Evolutionary conservation across 2,329 filamentous ascomycete genomes (phyloP), one percentile per base, ranked within the genome.

Genomic region (Arthrobotrys sinensis): DNA sequence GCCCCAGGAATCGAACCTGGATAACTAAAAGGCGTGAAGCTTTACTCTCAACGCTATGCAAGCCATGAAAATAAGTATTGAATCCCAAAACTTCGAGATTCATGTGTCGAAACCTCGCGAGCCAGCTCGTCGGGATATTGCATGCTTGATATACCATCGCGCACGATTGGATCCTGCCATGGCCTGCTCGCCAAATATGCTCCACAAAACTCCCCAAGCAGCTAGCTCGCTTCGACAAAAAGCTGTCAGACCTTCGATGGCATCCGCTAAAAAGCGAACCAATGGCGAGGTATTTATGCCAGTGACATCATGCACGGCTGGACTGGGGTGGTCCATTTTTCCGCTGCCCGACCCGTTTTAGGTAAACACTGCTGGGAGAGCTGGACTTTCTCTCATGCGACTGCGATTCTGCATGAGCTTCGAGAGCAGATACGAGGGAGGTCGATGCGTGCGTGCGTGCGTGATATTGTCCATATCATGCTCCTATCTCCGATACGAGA

Each of bases 211-310:
- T 43, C 40, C 50, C 45, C 65, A 63, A 40, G 32, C 19, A 68
- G 65, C 64, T 62, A 69, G 72, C 40, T 66, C 72, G 46, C 43
- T 57, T 63, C 38, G 16, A 38, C 38, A n/a, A 43, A 24, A 40
- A 38, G 53, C 40, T 57, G 55, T 69, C 72, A 69, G 34, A 19
- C 36, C 57, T 52, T 60, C 71, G 64, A 76, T 76, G 72, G 52
- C 55, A 40, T 69, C 72, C 72, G 64, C 71, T 76, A 57, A 69
- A 69, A 76, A 76, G 72, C 72, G 72, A 76, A 46, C 72, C 72
- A 76, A 70, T 70, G 65, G 72, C 57, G 65, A 66, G 57, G 10
- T 52, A 50, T 64, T 57, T 57, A 46, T 32, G 64, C 48, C 72
- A 70, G 28, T 76, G 72, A 76, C 72, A 76, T 76, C 72, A 76